Evolutionary conservation across 1,284 basidiomycete genomes (phyloP).

Genomic region (Entoloma clypeatum): DNA sequence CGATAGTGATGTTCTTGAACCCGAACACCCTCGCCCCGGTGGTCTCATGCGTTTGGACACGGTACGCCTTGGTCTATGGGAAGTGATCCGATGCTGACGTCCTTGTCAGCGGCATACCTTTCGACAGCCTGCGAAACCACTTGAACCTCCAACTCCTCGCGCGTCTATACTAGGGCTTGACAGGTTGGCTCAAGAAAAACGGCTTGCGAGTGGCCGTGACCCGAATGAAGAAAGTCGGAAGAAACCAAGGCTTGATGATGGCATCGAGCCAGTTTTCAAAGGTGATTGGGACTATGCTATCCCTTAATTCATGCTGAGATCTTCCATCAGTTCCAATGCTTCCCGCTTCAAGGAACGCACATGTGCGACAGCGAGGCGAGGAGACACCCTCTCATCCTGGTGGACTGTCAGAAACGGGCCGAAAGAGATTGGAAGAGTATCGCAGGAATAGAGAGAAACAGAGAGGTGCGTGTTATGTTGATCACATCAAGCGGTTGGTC

Average conservation of each 20-base stretch:
- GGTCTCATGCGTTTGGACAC: slow-evolving; percentile 68
- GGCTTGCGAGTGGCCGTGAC: slow-evolving; percentile 47
- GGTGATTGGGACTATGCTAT: slow-evolving; percentile 40
- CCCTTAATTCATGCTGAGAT: slow-evolving; percentile 4
- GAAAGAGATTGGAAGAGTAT: slow-evolving; percentile 72
- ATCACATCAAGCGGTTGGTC: neutral
- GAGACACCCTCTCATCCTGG: slow-evolving; percentile 94
- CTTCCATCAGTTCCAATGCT: slow-evolving; percentile 63
- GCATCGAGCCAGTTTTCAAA: slow-evolving; percentile 75
- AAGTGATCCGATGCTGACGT: slow-evolving; percentile 8
- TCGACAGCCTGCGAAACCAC: slow-evolving; percentile 63
- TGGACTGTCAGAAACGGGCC: slow-evolving; percentile 76
- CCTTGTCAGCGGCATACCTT: slow-evolving; percentile 67
- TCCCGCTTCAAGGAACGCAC: slow-evolving; percentile 53
- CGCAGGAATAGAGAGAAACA: slow-evolving; percentile 65
- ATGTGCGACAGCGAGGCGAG: slow-evolving; percentile 71
- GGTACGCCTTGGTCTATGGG: slow-evolving; percentile 37
- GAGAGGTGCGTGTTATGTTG: slow-evolving; percentile 42
- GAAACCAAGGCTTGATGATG: slow-evolving; percentile 58
- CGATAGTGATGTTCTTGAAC: slow-evolving; percentile 77
- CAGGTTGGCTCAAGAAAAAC: slow-evolving; percentile 82
- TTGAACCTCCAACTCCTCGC: slow-evolving; percentile 71
- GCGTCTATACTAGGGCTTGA: slow-evolving; percentile 84
- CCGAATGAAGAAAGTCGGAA: slow-evolving; percentile 60
- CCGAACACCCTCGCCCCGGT: slow-evolving; percentile 71